Conservation (phyloP, 345 rosid genomes). For the Trapa bicornis region DNA sequence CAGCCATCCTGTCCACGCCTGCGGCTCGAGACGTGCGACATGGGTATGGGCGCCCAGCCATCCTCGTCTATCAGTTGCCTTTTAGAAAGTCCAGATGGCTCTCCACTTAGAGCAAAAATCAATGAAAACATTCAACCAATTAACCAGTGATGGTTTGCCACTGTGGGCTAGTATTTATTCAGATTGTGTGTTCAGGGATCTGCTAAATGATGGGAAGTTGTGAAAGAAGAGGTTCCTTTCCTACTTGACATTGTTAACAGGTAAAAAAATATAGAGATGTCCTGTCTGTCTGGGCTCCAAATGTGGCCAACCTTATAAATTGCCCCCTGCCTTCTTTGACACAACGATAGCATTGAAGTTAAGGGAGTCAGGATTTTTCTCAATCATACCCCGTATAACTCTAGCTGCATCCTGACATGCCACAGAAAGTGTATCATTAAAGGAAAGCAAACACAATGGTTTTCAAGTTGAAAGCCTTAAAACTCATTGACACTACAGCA, state of each 20-base stretch:
- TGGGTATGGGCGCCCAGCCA: too few species aligned
- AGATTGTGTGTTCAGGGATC: not conserved
- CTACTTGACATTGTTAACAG: not conserved
- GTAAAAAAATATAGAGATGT: not conserved
- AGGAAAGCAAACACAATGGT: not conserved
- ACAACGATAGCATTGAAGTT: constrained; percentile 81
- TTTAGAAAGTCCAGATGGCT: too few species aligned
- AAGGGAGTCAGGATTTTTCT: constrained; percentile 62
- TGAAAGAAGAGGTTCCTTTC: not conserved
- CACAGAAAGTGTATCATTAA: not conserved
- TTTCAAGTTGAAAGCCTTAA: not conserved
- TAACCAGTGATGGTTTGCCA: not conserved
- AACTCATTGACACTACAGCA: not conserved
- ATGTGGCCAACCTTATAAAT: not conserved
- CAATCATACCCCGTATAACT: constrained; percentile 59
- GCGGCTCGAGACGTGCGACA: too few species aligned
- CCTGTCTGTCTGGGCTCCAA: not conserved
- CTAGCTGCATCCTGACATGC: constrained; percentile 58
- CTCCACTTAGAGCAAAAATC: not conserved
- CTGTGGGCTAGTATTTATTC: not conserved
- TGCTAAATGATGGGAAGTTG: not conserved
- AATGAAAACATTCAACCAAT: not conserved
- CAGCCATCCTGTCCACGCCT: too few species aligned
- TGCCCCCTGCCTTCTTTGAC: constrained; percentile 26
- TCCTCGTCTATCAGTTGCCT: too few species aligned